Percentiles rank a stretch among this genome's conserved stretches.
Evolutionary conservation across 2,329 filamentous ascomycete species (phyloP).

Genomic region (Pyricularia sp.): DNA sequence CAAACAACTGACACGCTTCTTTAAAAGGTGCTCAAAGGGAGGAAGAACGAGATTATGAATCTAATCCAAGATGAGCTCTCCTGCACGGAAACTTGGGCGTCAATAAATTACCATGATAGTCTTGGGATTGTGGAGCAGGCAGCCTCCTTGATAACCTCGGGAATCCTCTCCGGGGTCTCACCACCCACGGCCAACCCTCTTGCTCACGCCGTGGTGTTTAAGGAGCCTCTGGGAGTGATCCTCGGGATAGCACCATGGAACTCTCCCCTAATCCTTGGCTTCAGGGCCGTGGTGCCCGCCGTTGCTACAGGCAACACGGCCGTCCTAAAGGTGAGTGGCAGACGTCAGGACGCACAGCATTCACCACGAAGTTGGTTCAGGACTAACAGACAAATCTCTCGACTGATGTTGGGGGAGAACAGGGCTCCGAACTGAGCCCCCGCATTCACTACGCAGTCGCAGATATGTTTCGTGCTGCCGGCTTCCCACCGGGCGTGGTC

Average conservation of each 20-base stretch:
- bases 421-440: conserved; percentile 20
- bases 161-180: conserved; percentile 11
- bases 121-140: background rate
- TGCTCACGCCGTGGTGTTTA: conserved; percentile 14
- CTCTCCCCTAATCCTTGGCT: conserved; percentile 13
- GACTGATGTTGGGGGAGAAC: background rate
- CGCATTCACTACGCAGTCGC: conserved; percentile 19
- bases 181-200: conserved; percentile 18
- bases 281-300: conserved; percentile 9
- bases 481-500: conserved; percentile 25
- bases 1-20: background rate
- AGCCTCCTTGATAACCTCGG: background rate
- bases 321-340: conserved; percentile 13
- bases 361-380: background rate
- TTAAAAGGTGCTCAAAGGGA: background rate
- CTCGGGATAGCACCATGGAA: conserved; percentile 9
- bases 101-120: background rate
- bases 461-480: conserved; percentile 24
- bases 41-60: background rate
- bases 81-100: background rate
- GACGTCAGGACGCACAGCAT: background rate
- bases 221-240: background rate
- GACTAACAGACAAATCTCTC: too few species aligned
- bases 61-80: background rate
- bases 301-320: conserved; percentile 14